Evolutionary conservation across 768 basidiomycete genomes (phyloP).

Genomic region (Daedalea quercina): DNA sequence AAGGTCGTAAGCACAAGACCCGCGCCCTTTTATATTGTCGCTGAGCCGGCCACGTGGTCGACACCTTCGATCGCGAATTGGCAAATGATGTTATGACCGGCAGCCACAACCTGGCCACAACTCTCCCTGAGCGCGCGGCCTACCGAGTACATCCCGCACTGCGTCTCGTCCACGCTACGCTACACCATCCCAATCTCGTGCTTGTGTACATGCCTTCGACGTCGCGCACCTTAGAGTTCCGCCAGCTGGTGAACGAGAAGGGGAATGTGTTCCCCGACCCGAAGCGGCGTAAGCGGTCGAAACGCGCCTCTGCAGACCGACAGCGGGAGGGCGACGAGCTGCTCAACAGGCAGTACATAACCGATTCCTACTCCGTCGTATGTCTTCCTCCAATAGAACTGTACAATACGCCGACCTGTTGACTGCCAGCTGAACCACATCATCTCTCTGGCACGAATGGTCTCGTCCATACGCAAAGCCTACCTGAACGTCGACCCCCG

Average conservation of each 20-base stretch:
- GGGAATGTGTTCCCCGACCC: constrained; percentile 33
- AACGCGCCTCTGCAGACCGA: constrained; percentile 23
- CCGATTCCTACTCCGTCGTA: constrained; percentile 72
- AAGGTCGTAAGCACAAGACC: background rate
- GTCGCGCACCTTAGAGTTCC: constrained; percentile 61
- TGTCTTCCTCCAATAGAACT: constrained; percentile 9
- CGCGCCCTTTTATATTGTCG: constrained; percentile 2
- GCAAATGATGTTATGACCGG: background rate
- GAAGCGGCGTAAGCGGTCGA: constrained; percentile 43
- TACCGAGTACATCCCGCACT: background rate
- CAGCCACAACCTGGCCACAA: background rate
- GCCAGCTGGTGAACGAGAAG: constrained; percentile 41
- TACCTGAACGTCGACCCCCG: constrained; percentile 79
- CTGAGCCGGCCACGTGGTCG: background rate
- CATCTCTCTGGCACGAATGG: constrained; percentile 60
- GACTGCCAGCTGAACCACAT: constrained; percentile 62
- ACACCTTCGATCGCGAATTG: background rate
- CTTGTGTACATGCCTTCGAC: constrained; percentile 41
- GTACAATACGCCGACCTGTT: constrained; percentile 2
- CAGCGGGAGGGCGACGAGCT: constrained; percentile 32
- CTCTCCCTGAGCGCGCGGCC: too few species aligned
- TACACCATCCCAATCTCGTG: background rate
- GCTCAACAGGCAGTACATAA: constrained; percentile 59
- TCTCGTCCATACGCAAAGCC: constrained; percentile 70
- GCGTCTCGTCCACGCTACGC: background rate